phyloP scores from a whole-genome alignment of 1,284 basidiomycete species.

The Termitomyces sp. region DNA sequence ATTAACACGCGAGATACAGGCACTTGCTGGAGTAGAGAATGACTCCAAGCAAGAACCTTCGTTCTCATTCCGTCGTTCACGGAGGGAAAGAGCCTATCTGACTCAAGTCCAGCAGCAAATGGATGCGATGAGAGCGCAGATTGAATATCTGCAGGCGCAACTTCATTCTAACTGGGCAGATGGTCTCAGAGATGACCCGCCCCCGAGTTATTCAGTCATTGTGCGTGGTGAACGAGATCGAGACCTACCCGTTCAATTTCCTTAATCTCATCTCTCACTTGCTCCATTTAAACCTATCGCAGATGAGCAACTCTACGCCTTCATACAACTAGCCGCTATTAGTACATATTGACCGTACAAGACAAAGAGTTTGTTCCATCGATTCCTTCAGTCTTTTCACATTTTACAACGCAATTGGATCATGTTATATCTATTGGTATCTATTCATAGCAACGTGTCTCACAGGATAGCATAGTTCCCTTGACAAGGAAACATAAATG shows the following conservation, averaged over 20 bases:
- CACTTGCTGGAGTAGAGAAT: conserved; percentile 11
- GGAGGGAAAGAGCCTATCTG: conserved; percentile 17
- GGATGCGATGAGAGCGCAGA: conserved; percentile 21
- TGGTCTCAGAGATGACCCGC: conserved; percentile 28
- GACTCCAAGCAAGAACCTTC: neutral
- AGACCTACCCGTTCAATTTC: neutral
- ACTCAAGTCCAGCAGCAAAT: conserved; percentile 23
- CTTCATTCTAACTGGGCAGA: conserved; percentile 19
- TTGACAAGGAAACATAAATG: no score
- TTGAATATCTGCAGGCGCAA: conserved; percentile 23
- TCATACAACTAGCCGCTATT: neutral
- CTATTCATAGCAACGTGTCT: no score
- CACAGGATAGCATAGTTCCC: no score
- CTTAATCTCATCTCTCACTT: neutral
- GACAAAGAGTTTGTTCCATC: neutral
- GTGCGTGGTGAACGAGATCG: neutral
- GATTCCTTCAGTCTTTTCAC: conserved; percentile 11
- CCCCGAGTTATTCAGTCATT: conserved; percentile 24
- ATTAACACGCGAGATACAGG: conserved; percentile 4
- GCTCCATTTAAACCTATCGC: neutral
- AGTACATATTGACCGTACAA: neutral
- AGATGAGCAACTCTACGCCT: neutral
- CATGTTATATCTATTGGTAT: no score
- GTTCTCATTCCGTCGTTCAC: conserved; percentile 1
- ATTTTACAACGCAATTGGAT: no score